Conservation (phyloP, 805 yeast genomes). For the Pichia sporocuriosa region DNA sequence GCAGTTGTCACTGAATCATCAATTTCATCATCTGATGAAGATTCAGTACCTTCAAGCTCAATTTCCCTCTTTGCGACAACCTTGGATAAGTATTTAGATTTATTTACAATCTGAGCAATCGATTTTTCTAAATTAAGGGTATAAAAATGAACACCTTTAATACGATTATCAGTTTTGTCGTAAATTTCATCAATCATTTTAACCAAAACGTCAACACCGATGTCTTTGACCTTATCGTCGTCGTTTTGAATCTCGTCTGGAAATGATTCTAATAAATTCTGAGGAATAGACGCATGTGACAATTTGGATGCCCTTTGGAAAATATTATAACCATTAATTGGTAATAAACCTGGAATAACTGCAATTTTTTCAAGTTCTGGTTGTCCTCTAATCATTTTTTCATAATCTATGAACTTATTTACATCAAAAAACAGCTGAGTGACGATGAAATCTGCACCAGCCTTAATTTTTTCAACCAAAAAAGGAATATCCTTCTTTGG, state of each 20-base stretch:
- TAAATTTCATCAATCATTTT: conserved; percentile 57
- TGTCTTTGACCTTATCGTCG: conserved; percentile 70
- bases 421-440: conserved; percentile 90
- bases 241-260: conserved; percentile 56
- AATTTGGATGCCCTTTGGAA: conserved; percentile 85
- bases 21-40: conserved; percentile 28
- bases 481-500: conserved; percentile 67
- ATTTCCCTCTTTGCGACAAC: conserved; percentile 35
- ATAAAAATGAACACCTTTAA: conserved; percentile 88
- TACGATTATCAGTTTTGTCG: conserved; percentile 44
- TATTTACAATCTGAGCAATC: conserved; percentile 74
- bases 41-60: conserved; percentile 35
- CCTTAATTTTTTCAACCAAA: conserved; percentile 76
- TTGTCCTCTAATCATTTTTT: conserved; percentile 37
- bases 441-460: conserved; percentile 92
- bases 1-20: conserved; percentile 27
- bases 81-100: conserved; percentile 46
- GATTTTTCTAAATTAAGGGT: conserved; percentile 90
- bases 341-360: conserved; percentile 85
- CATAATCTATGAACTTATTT: conserved; percentile 66
- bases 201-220: conserved; percentile 71
- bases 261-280: conserved; percentile 42
- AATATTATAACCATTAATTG: conserved; percentile 75
- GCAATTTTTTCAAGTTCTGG: conserved; percentile 40
- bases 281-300: conserved; percentile 81